Base-by-base conservation (phyloP, 441 rosid genomes). In the Gossypium schwendimanii region DNA sequence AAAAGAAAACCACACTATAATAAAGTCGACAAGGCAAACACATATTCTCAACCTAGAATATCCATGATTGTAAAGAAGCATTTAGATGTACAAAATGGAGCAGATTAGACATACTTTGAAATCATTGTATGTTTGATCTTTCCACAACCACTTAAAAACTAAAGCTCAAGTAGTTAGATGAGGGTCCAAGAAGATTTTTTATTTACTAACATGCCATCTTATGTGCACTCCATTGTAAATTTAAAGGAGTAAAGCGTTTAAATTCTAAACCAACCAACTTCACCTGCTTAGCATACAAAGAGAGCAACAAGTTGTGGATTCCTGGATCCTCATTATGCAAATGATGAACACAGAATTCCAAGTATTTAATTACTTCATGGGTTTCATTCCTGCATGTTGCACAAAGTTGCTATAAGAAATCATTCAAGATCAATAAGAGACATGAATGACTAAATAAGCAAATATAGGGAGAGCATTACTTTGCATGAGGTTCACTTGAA, bases 401-500 rank as follows among this genome's bases (percentile, higher is more conserved):
- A 26, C 15, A 71, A n/a, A 66, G 58, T 63, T 47, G 17, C 76
- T 53, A 50, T 64, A 21, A 72, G 74, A 31, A 54, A 15, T 41
- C 41, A 75, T 64, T 70, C 49, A 65, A 45, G 71, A 54, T 49
- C 44, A 52, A 39, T 28, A 53, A 6, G 64, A 62, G 47, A 67
- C 53, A 75, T 18, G 68, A 79, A 47, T 45, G 14, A 65, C 57
- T 39, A 68, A 67, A 62, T 24, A 74, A 24, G 41, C 69, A 64
- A 59, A 52, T 58, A 45, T 68, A 8, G 64, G 45, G 39, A 61
- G 60, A 20, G 5, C 59, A 18, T 83, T 91, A 96, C 99, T 92
- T 96, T 74, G 98, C 97, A 91, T 93, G 99, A 84, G 98, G 98
- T 85, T 93, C 98, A 77, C 95, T 91, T 78, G 98, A 90, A 88